Evolutionary conservation across 208 protist genomes (phyloP).

Genomic region (Borovskyia barvae): DNA sequence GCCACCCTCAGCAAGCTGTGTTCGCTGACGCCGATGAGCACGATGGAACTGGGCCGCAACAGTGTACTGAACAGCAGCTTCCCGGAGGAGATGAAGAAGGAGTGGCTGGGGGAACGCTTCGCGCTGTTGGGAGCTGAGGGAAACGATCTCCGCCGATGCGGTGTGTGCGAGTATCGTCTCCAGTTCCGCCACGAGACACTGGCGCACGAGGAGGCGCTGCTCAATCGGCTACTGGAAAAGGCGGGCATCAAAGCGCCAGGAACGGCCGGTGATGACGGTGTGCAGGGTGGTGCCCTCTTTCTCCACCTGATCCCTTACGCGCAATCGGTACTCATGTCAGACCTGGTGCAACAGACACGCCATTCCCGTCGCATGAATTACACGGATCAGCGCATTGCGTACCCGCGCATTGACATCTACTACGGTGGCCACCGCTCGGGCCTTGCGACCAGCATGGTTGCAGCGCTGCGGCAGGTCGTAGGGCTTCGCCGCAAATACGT

Average conservation of each 20-base stretch:
- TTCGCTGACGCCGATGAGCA: slow-evolving; percentile 71
- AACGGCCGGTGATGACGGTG: slow-evolving; percentile 6
- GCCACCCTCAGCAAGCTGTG: slow-evolving; percentile 82
- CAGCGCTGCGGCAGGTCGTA: slow-evolving; percentile 62
- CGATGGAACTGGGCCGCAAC: slow-evolving; percentile 89
- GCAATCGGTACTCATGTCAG: slow-evolving; percentile 39
- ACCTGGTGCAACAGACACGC: slow-evolving; percentile 49
- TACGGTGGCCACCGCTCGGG: slow-evolving; percentile 26
- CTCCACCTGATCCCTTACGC: slow-evolving; percentile 44
- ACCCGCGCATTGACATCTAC: slow-evolving; percentile 79
- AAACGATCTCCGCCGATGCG: slow-evolving; percentile 65
- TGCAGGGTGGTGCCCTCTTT: slow-evolving; percentile 12
- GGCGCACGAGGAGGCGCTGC: slow-evolving; percentile 73
- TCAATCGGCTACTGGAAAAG: slow-evolving; percentile 71
- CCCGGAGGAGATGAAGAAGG: slow-evolving; percentile 57
- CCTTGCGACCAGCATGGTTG: slow-evolving; percentile 47
- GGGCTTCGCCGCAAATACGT: slow-evolving; percentile 76
- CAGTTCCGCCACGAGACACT: slow-evolving; percentile 81
- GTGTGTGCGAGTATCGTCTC: slow-evolving; percentile 80
- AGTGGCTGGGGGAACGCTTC: slow-evolving; percentile 78
- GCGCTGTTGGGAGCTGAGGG: slow-evolving; percentile 26
- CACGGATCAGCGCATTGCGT: slow-evolving; percentile 74
- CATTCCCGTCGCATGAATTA: slow-evolving; percentile 56
- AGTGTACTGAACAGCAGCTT: slow-evolving; percentile 90
- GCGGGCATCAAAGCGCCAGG: slow-evolving; percentile 40